Conservation (phyloP, 1,139 yeast species). For the Geotrichum australiense region DNA sequence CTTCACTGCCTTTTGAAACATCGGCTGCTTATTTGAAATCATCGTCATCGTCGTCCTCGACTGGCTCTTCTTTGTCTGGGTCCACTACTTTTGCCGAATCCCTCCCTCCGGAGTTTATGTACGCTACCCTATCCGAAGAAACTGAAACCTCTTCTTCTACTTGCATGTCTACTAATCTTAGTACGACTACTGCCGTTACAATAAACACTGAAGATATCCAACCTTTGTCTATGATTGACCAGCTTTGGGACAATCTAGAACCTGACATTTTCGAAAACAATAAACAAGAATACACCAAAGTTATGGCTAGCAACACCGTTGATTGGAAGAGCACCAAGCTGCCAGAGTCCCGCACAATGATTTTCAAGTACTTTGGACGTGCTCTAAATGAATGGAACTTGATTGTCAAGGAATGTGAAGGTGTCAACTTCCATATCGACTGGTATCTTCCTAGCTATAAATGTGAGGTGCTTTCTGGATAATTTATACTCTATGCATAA, state of each 20-base stretch:
- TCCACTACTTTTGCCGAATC: slow-evolving; percentile 5
- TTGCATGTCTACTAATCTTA: no score
- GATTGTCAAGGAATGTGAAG: slow-evolving; percentile 53
- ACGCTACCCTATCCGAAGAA: not conserved
- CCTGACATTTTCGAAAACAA: not conserved
- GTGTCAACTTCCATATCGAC: not conserved
- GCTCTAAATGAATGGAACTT: slow-evolving; percentile 61
- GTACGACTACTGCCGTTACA: no score
- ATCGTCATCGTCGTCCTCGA: slow-evolving; percentile 5
- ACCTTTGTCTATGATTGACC: not conserved
- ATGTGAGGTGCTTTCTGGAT: not conserved
- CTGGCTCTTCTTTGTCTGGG: slow-evolving; percentile 9
- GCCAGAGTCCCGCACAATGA: slow-evolving; percentile 24
- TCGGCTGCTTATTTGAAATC: not conserved
- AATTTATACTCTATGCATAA: no score
- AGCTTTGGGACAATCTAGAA: not conserved
- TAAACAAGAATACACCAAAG: not conserved
- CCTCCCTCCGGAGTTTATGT: no score
- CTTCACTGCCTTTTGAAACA: slow-evolving; percentile 2
- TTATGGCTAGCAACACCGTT: not conserved
- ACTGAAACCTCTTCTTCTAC: not conserved
- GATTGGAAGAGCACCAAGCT: no score
- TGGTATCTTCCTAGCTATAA: slow-evolving; percentile 5
- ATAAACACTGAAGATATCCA: no score
- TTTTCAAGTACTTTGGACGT: slow-evolving; percentile 47